Evolutionary conservation across 805 yeast genomes (phyloP), one percentile per base, ranked within the genome.

Genomic region (Maudiozyma turicensis): DNA sequence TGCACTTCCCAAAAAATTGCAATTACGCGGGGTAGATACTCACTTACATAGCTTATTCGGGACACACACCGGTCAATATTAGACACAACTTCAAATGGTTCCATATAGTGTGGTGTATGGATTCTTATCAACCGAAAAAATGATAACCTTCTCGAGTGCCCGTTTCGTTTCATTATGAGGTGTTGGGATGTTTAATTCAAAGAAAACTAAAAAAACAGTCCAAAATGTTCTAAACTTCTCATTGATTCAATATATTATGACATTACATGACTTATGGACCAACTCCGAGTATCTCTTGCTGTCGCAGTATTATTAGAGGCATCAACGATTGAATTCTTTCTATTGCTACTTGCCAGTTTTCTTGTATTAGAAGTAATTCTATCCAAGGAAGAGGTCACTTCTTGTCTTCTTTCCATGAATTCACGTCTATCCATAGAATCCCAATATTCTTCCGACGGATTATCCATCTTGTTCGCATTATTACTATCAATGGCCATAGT

Each of bases 401-500:
- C 37, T 15, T 42, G 56, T 39, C 55, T 58, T 47, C 54, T 57
- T 33, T 63, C 65, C 40, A 64, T 46, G 46, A 51, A 63, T 37
- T 63, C 67, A 43, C 59, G 58, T 44, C 53, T 60, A 46, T 58
- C 61, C 56, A 64, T 57, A 14, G 44, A 50, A 34, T 56, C 15
- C 52, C 58, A 59, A 30, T 55, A 37, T 38, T 47, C 49, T 20
- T 50, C 57, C 13, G 38, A 9, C 14, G 38, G 38, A n/a, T 35
- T 35, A 13, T 35, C 38, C 38, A 35, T 35, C n/a, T 35, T 28
- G 42, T n/a, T 31, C 7, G 44, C 5, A 35, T 33, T 13, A 13
- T 33, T 32, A 33, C 38, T 46, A 28, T 11, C 14, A 4, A 39
- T 20, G 10, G 14, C 42, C 8, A 10, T 42, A 6, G 13, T 26